phyloP scores from a whole-genome alignment of 2,329 filamentous ascomycete species.

The Hortaea werneckii region DNA sequence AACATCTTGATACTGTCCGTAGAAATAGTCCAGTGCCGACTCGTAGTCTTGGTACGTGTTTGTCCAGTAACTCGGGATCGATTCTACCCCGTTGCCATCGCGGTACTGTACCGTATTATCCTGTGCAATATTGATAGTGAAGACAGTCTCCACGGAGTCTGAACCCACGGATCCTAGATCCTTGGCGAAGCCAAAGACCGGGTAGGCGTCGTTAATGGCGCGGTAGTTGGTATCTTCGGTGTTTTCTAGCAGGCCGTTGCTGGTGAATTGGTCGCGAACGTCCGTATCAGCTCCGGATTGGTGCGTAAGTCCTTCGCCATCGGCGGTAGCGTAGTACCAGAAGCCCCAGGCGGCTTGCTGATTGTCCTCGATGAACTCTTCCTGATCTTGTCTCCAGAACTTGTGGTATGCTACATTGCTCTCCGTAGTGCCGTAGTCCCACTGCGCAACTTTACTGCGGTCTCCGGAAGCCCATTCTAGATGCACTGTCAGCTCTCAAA shows the following conservation, averaged over 20 bases:
- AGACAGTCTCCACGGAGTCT: conserved; percentile 31
- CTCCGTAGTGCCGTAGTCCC: conserved; percentile 44
- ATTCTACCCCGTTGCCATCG: conserved; percentile 28
- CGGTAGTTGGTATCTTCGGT: conserved; percentile 41
- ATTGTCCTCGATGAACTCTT: conserved; percentile 36
- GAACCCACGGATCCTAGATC: conserved; percentile 38
- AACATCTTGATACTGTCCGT: conserved; percentile 35
- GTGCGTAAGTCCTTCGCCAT: conserved; percentile 31
- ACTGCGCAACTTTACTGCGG: conserved; percentile 44
- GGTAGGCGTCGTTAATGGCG: conserved; percentile 39
- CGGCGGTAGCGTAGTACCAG: conserved; percentile 42
- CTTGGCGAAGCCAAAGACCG: conserved; percentile 43
- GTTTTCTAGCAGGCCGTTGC: conserved; percentile 34
- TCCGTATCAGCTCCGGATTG: conserved; percentile 37
- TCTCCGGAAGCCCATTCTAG: conserved; percentile 65
- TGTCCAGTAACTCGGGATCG: conserved; percentile 40
- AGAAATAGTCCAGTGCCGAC: conserved; percentile 40
- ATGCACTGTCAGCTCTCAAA: conserved; percentile 3
- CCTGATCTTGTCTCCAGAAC: conserved; percentile 37
- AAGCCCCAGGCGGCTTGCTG: conserved; percentile 44
- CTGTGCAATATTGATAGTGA: conserved; percentile 42
- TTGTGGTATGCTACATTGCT: conserved; percentile 50
- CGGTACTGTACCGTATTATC: conserved; percentile 40
- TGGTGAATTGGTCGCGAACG: conserved; percentile 38
- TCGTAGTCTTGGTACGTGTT: conserved; percentile 36